Percentiles rank a stretch among this genome's conserved stretches.
These are phyloP conservation scores for Papiliotrema fonsecae DNA, from an alignment of 1,284 basidiomycete genomes.

Conservation along the genomic window DNA sequence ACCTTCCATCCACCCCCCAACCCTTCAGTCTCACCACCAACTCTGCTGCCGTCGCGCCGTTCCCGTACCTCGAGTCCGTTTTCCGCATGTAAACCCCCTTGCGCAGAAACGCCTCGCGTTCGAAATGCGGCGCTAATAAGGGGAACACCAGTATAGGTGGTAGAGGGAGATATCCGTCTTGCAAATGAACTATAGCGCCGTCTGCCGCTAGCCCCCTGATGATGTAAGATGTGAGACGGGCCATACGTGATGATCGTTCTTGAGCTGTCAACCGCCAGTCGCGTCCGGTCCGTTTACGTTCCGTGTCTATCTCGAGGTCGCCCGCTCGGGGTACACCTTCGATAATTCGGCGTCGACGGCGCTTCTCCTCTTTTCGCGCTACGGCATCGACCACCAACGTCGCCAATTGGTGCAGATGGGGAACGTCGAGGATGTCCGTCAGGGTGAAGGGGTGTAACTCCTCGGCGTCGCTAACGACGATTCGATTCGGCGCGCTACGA, in stretches of 20 bases:
- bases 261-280: slow-evolving; percentile 13
- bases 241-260: slow-evolving; percentile 20
- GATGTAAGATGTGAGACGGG: slow-evolving; percentile 20
- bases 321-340: slow-evolving; percentile 15
- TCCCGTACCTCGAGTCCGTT: slow-evolving; percentile 14
- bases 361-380: slow-evolving; percentile 23
- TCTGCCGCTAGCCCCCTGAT: slow-evolving; percentile 25
- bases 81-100: slow-evolving; percentile 11
- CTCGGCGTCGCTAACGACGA: background rate
- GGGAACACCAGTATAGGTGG: slow-evolving; percentile 30
- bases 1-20: slow-evolving; percentile 38
- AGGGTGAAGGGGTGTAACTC: slow-evolving; percentile 15
- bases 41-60: slow-evolving; percentile 24
- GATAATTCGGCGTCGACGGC: slow-evolving; percentile 21
- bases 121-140: slow-evolving; percentile 20
- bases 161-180: slow-evolving; percentile 30
- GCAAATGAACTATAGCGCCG: slow-evolving; percentile 29
- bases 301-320: slow-evolving; percentile 16
- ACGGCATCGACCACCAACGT: slow-evolving; percentile 24
- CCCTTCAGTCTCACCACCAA: slow-evolving; percentile 13
- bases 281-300: background rate
- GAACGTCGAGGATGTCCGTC: slow-evolving; percentile 14
- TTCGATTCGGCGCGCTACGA: background rate
- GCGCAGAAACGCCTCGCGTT: slow-evolving; percentile 13
- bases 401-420: slow-evolving; percentile 20